These are phyloP conservation scores for Ramularia endophylla DNA, from an alignment of 2,329 filamentous ascomycete species.

Conservation along the genomic window DNA sequence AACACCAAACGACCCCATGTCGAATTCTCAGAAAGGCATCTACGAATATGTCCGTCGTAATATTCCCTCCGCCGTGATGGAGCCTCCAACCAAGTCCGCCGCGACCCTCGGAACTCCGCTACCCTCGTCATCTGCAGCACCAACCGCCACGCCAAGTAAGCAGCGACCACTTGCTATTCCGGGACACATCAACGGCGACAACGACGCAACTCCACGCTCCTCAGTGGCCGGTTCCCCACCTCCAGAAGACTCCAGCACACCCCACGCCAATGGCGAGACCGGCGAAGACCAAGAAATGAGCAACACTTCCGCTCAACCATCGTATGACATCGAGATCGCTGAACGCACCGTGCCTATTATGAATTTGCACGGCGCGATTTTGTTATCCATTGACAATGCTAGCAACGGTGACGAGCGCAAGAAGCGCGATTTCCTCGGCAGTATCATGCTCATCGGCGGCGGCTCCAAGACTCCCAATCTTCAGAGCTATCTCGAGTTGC, in stretches of 20 bases:
- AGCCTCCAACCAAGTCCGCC: conserved; percentile 41
- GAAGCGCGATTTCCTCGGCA: conserved; percentile 79
- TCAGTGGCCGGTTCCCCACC: conserved; percentile 84
- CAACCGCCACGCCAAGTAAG: conserved; percentile 24
- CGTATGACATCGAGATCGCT: conserved; percentile 57
- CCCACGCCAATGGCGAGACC: conserved; percentile 45
- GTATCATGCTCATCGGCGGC: conserved; percentile 86
- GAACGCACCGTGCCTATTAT: conserved; percentile 77
- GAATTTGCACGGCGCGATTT: conserved; percentile 81
- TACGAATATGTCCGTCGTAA: conserved; percentile 46
- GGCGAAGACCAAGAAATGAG: conserved; percentile 33
- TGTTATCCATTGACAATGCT: conserved; percentile 82
- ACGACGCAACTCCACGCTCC: conserved; percentile 71
- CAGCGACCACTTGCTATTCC: conserved; percentile 56
- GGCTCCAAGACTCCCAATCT: conserved; percentile 77
- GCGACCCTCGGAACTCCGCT: conserved; percentile 29
- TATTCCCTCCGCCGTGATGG: conserved; percentile 34
- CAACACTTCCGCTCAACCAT: conserved; percentile 26
- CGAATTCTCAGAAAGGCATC: conserved; percentile 71
- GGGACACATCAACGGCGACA: conserved; percentile 59
- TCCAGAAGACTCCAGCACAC: conserved; percentile 69
- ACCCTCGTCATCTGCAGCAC: not conserved
- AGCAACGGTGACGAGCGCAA: conserved; percentile 76
- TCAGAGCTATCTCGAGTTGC: conserved; percentile 75
- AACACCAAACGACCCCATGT: conserved; percentile 84